Conservation (phyloP, 2,329 filamentous ascomycete species). For the Basipetospora chlamydospora region DNA sequence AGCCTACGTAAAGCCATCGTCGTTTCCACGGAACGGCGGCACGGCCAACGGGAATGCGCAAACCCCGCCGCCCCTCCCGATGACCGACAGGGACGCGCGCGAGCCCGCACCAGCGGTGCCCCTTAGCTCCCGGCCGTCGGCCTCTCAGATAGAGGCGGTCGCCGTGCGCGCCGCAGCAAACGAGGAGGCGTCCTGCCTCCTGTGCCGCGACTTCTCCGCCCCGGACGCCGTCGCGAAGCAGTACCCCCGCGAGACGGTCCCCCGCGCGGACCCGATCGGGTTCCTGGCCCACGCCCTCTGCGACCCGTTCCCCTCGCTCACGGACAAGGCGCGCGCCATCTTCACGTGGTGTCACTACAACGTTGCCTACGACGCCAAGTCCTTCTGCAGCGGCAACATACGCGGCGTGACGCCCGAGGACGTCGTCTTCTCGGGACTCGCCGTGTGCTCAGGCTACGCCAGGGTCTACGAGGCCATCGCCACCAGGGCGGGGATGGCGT, state of each 20-base stretch:
- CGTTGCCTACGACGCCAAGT: constrained; percentile 65
- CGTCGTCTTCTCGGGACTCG: constrained; percentile 62
- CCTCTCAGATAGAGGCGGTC: constrained; percentile 33
- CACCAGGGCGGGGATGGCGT: constrained; percentile 63
- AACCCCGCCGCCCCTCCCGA: neutral
- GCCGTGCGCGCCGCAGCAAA: constrained; percentile 17
- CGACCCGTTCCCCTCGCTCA: constrained; percentile 60
- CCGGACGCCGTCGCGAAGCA: constrained; percentile 66
- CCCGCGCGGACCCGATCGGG: constrained; percentile 47
- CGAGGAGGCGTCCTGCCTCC: constrained; percentile 41
- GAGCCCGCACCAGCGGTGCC: constrained; percentile 38
- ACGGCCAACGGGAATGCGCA: neutral
- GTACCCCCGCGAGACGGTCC: constrained; percentile 59
- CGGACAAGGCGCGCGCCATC: constrained; percentile 83
- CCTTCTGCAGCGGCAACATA: constrained; percentile 62
- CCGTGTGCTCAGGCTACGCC: constrained; percentile 88
- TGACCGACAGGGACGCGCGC: constrained; percentile 7
- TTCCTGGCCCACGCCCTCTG: constrained; percentile 71
- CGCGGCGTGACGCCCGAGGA: constrained; percentile 53
- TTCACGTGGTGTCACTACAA: constrained; percentile 97
- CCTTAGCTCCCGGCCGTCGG: constrained; percentile 34
- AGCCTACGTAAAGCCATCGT: constrained; percentile 13
- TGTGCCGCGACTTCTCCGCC: constrained; percentile 76
- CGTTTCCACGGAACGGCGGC: constrained; percentile 13
- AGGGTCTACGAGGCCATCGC: constrained; percentile 69